These are phyloP conservation scores for Aspergillus unguis DNA, from an alignment of 2,329 filamentous ascomycete genomes.

Conservation along the genomic window DNA sequence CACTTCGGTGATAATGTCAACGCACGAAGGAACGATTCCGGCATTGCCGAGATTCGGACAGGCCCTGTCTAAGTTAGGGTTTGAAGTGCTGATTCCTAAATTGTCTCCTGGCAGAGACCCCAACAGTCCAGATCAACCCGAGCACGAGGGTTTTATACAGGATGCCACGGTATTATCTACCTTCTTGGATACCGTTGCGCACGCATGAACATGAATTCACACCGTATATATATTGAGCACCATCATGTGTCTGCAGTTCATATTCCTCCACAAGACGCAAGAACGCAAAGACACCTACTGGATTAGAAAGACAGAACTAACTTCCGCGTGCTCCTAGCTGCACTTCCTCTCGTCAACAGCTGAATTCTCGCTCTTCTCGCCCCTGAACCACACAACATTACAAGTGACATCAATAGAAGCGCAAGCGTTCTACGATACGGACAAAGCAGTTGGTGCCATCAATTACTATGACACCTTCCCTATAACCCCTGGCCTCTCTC, in stretches of 20 bases:
- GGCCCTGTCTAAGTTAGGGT: constrained; percentile 66
- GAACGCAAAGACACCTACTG: background rate
- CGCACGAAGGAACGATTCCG: constrained; percentile 71
- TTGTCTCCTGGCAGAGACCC: constrained; percentile 53
- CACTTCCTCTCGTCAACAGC: constrained; percentile 85
- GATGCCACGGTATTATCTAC: constrained; percentile 61
- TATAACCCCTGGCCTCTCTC: constrained; percentile 69
- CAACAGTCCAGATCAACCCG: constrained; percentile 29
- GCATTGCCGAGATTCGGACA: constrained; percentile 67
- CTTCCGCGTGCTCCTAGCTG: constrained; percentile 43
- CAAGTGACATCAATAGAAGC: constrained; percentile 78
- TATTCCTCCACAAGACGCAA: background rate
- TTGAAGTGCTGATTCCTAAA: constrained; percentile 69
- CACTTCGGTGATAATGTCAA: constrained; percentile 70
- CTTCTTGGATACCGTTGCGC: constrained; percentile 20
- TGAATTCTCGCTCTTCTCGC: constrained; percentile 77
- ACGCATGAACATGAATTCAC: constrained; percentile 6
- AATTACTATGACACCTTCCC: constrained; percentile 70
- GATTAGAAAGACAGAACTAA: constrained; percentile 14
- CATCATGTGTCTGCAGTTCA: constrained; percentile 7
- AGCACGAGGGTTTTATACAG: constrained; percentile 68
- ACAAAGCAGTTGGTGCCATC: constrained; percentile 73
- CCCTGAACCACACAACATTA: constrained; percentile 68
- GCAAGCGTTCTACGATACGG: constrained; percentile 79
- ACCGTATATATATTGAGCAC: constrained; percentile 10